Percentiles rank a stretch among this genome's conserved stretches.
Evolutionary conservation across 2,329 filamentous ascomycete genomes (phyloP).

Genomic region (Exophiala sp.): DNA sequence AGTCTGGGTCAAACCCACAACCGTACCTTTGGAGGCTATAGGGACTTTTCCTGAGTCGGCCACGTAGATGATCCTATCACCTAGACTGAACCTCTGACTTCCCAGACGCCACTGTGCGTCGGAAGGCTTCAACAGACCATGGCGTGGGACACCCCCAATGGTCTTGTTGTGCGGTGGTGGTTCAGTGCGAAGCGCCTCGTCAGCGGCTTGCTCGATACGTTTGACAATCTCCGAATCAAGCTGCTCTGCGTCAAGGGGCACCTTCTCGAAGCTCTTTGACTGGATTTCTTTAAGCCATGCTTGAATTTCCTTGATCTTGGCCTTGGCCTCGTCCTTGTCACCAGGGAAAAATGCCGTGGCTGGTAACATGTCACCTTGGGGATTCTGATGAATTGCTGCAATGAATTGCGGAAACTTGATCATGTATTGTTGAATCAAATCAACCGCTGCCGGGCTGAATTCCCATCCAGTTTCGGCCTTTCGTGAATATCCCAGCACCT

Average conservation of each 20-base stretch:
- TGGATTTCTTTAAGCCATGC: slow-evolving; percentile 90
- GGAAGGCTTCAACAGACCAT: slow-evolving; percentile 83
- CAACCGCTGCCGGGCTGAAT: slow-evolving; percentile 80
- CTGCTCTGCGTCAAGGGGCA: slow-evolving; percentile 95
- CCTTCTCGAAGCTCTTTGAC: slow-evolving; percentile 86
- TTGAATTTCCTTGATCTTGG: slow-evolving; percentile 87
- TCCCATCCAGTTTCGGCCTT: slow-evolving; percentile 89
- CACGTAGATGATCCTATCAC: slow-evolving; percentile 89
- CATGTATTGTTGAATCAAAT: slow-evolving; percentile 84
- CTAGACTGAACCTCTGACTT: slow-evolving; percentile 76
- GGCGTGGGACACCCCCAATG: slow-evolving; percentile 76
- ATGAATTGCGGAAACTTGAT: slow-evolving; percentile 93
- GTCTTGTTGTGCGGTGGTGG: slow-evolving; percentile 61
- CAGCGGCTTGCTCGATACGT: slow-evolving; percentile 72
- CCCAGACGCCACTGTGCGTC: slow-evolving; percentile 92
- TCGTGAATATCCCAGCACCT: slow-evolving; percentile 92
- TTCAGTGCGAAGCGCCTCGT: slow-evolving; percentile 55
- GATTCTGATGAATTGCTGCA: slow-evolving; percentile 78
- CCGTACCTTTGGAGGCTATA: slow-evolving; percentile 84
- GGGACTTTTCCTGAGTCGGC: slow-evolving; percentile 92
- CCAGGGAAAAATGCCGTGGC: slow-evolving; percentile 83
- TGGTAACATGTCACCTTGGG: slow-evolving; percentile 75
- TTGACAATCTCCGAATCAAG: slow-evolving; percentile 87
- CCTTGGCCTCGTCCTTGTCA: slow-evolving; percentile 58
- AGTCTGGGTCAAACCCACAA: slow-evolving; percentile 90